Conservation (phyloP, 805 yeast species). For the Wickerhamiella sorbophila region DNA sequence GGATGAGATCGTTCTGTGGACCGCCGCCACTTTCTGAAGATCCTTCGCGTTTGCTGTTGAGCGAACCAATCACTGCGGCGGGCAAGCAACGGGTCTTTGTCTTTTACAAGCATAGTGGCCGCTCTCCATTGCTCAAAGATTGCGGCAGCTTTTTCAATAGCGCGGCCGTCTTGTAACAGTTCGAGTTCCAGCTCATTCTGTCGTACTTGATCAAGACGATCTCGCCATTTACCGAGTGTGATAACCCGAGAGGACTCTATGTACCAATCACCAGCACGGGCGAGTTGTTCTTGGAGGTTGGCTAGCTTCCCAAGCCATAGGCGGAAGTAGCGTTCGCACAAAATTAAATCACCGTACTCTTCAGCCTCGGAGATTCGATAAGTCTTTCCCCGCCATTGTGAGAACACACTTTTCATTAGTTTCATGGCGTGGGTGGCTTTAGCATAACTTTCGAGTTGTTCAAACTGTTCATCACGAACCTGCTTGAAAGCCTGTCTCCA, state of each 20-base stretch:
- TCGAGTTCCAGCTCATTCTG: neutral
- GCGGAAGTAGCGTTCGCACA: no score
- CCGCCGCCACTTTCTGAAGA: neutral
- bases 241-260: neutral
- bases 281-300: neutral
- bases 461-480: neutral
- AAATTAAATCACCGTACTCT: no score
- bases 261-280: neutral
- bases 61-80: neutral
- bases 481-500: neutral
- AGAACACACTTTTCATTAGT: no score
- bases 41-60: neutral
- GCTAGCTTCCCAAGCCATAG: neutral
- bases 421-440: neutral
- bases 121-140: neutral
- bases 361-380: no score
- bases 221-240: neutral
- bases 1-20: neutral
- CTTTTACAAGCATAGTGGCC: neutral
- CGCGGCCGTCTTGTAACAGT: neutral
- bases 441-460: neutral
- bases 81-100: neutral
- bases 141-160: neutral
- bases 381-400: no score
- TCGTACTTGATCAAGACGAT: neutral